Percentiles rank a stretch among this genome's conserved stretches.
phyloP scores from a whole-genome alignment of 2,329 filamentous ascomycete species.

The Cryphonectria radicalis region DNA sequence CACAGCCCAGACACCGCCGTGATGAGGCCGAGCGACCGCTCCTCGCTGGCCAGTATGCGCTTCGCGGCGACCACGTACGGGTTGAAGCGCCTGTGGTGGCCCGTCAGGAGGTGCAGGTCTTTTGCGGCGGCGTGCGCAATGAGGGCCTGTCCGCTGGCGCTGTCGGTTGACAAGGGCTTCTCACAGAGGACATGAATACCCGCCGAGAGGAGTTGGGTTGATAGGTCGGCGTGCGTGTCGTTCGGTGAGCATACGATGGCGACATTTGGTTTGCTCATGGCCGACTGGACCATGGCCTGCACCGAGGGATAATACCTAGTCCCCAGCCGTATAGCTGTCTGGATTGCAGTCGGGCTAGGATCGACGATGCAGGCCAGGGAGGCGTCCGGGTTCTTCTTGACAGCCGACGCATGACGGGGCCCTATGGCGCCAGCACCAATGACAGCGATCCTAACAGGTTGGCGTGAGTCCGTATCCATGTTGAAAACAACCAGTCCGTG shows the following conservation, averaged over 20 bases:
- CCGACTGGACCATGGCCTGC: conserved; percentile 45
- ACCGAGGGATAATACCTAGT: conserved; percentile 40
- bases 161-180: conserved; percentile 56
- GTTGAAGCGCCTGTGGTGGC: conserved; percentile 65
- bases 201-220: conserved; percentile 50
- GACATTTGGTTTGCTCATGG: conserved; percentile 48
- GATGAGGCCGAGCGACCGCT: conserved; percentile 47
- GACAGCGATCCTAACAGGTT: conserved; percentile 35
- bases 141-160: conserved; percentile 41
- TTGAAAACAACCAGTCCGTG: background rate
- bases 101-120: conserved; percentile 53
- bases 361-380: conserved; percentile 40
- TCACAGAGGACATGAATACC: conserved; percentile 61
- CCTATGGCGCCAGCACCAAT: conserved; percentile 39
- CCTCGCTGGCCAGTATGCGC: conserved; percentile 40
- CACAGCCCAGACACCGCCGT: conserved; percentile 61
- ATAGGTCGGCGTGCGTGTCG: conserved; percentile 57
- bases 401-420: conserved; percentile 38
- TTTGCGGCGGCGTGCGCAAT: conserved; percentile 35
- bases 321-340: conserved; percentile 33
- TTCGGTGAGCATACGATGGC: conserved; percentile 65
- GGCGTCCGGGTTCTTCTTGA: conserved; percentile 32
- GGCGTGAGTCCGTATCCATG: background rate
- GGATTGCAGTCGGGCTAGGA: conserved; percentile 32
- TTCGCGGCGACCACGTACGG: conserved; percentile 57